These are phyloP conservation scores for Populus deltoides DNA, from an alignment of 345 rosid genomes.

Conservation along the genomic window DNA sequence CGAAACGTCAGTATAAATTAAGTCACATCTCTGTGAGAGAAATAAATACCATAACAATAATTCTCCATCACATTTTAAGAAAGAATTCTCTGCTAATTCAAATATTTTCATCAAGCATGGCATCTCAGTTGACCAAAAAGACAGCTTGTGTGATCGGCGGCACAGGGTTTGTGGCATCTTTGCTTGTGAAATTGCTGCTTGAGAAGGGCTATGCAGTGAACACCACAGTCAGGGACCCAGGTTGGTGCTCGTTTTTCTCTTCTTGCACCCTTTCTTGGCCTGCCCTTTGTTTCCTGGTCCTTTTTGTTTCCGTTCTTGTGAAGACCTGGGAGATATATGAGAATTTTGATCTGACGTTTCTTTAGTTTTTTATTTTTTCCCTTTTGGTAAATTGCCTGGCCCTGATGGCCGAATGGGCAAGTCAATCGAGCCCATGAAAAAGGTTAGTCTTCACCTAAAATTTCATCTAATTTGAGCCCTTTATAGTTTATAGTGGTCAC, in stretches of 20 bases:
- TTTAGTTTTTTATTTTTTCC: too few relatives aligned
- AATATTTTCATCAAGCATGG: slow-evolving; percentile 20
- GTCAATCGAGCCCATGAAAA: not conserved
- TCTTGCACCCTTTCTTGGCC: not conserved
- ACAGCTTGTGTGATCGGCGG: slow-evolving; percentile 86
- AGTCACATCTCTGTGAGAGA: not conserved
- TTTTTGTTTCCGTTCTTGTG: not conserved
- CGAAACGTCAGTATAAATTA: not conserved
- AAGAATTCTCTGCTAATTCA: not conserved
- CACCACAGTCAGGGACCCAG: slow-evolving; percentile 78
- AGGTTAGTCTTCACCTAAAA: not conserved
- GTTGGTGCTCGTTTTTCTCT: slow-evolving; percentile 27
- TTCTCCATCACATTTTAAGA: not conserved
- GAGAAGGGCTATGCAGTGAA: slow-evolving; percentile 71
- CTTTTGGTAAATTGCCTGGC: not conserved
- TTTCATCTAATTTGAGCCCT: not conserved
- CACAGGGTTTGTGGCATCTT: slow-evolving; percentile 67
- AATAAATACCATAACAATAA: too few relatives aligned
- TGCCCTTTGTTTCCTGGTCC: not conserved
- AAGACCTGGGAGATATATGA: not conserved
- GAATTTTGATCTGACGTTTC: not conserved
- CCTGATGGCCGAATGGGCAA: not conserved
- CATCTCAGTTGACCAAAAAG: slow-evolving; percentile 11
- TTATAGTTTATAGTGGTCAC: too few relatives aligned
- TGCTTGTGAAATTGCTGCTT: slow-evolving; percentile 65